Evolutionary conservation across 2,329 filamentous ascomycete species (phyloP).

Genomic region (Verticillium tricorpus): DNA sequence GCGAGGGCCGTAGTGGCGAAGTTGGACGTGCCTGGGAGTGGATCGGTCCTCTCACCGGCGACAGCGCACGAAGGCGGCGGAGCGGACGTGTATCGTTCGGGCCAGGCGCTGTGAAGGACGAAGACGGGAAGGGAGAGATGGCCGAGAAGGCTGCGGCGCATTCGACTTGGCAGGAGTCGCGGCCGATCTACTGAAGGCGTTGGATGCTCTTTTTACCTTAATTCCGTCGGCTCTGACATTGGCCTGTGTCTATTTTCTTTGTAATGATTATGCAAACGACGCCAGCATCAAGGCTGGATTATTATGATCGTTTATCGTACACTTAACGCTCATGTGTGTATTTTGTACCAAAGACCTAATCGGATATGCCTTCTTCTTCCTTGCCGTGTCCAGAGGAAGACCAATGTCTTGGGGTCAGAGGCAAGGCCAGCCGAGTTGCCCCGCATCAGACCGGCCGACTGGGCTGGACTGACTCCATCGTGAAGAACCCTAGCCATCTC

Average conservation of each 20-base stretch:
- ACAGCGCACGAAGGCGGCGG: slow-evolving; percentile 39
- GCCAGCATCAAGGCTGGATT: not conserved
- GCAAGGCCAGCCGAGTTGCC: no score
- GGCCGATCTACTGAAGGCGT: slow-evolving; percentile 33
- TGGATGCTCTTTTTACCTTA: not conserved
- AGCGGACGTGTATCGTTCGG: slow-evolving; percentile 48
- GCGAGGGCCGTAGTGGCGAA: slow-evolving; percentile 63
- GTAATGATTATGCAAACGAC: slow-evolving; percentile 5
- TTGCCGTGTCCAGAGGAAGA: no score
- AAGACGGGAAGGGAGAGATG: slow-evolving; percentile 14
- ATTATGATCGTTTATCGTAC: not conserved
- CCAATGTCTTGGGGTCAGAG: no score
- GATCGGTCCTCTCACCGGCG: slow-evolving; percentile 55
- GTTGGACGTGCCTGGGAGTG: slow-evolving; percentile 66
- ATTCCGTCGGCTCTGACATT: slow-evolving; percentile 1
- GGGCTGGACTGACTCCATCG: not conserved
- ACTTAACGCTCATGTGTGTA: not conserved
- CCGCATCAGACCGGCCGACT: not conserved
- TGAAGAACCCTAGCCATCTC: not conserved
- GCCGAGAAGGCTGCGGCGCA: slow-evolving; percentile 7
- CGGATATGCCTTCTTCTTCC: no score
- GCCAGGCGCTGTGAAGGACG: slow-evolving; percentile 30
- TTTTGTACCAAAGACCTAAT: not conserved
- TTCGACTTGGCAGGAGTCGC: slow-evolving; percentile 35
- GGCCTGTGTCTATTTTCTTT: slow-evolving; percentile 7